Base-by-base conservation (phyloP, 2,329 filamentous ascomycete genomes). In the Ceratocystis smalleyi region DNA sequence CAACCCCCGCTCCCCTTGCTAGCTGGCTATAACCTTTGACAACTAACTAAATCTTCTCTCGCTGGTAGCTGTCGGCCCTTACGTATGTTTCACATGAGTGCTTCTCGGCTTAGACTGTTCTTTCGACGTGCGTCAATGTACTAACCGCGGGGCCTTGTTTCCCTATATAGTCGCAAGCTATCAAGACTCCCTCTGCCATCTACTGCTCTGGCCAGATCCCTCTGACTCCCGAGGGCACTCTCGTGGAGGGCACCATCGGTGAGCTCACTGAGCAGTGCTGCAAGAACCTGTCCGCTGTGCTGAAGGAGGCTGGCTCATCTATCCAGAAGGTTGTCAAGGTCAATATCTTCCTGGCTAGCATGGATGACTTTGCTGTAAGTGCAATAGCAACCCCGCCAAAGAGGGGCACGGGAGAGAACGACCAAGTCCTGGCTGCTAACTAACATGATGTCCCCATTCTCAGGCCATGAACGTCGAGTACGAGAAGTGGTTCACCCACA, bases 311-410 rank as follows among this genome's bases (percentile, higher is more conserved):
- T 27, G 90, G 89, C 63, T 91, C 88, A 24, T 83, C 81, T 62
- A 81, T 97, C 66, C 76, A 83, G 68, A 88, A 85, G 75, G 86
- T 96, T 59, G 88, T 96, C 77, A 96, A 96, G 82, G 88, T 91
- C 70, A 89, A 85, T 73, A 87, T 96, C 72, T 97, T 96, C 81
- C 78, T 97, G 67, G 86, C 87, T 61, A 88, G 95, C 75, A 97
- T 97, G 92, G 83, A 81, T 68, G 81, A 94, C 76, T 97, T 97
- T 73, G 85, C 82, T 61, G 79, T 81, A 71, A 69, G 79, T 73
- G 40, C 62, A 35, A 27, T 8, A 24, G 47, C 5, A 27, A 12
- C 15, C 22, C 35, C 12, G 15, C 35, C 4, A 40, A 40, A 15
- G 35, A 40, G 12, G 35, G 35, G 35, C 12, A 40, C 12, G 35